Base-by-base conservation (phyloP, 1,284 basidiomycete species). In the Phylloboletellus chloephorus region DNA sequence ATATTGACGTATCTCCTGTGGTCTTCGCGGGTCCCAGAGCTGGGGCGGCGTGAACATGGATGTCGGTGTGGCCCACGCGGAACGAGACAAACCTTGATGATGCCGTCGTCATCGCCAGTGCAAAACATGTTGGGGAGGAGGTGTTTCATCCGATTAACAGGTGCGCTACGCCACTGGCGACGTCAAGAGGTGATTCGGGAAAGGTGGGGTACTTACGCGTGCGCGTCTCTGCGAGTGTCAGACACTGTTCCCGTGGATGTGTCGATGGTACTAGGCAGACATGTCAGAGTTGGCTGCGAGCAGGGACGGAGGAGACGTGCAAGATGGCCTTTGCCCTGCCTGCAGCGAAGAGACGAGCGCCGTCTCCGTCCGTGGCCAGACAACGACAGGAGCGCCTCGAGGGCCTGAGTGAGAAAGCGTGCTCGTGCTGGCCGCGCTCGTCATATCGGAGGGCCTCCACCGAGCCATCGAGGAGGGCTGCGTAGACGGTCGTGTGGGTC, bases 101-200 rank as follows among this genome's bases (percentile, higher is more conserved):
- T 82, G 26, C 94, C 93, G 44, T 95, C 90, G 59, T 97, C 94
- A 56, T 96, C 94, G 13, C 93, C 94, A 3, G 88, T 91, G 11
- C 79, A 80, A 11, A 95, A 61, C 45, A 92, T 65, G 57, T 82
- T 75, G 3, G 81, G 75, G 50, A 77, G 75, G 38, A 89, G 65
- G 49, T 72, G 69, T 55, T 79, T 82, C 26, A 93, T 73, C 43
- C 91, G 83, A 59, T 93, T 93, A 43, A 98, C 84, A 5, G 93
- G 76, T 21, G 83, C 76, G 40, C 90, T 92, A 66, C 47, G 42
- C 47, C 50, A 58, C 61, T 66, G 52, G 45, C 52, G 37, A 61
- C 52, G 61, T 73, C 59, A 71, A 50, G 44, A 50, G 49, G 39
- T 50, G 49, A 35, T 35, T 26, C 33, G 22, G 23, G 28, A 42